Evolutionary conservation across 2,329 filamentous ascomycete species (phyloP), one percentile per base, ranked within the genome.

Genomic region (Fusarium tuaranense): DNA sequence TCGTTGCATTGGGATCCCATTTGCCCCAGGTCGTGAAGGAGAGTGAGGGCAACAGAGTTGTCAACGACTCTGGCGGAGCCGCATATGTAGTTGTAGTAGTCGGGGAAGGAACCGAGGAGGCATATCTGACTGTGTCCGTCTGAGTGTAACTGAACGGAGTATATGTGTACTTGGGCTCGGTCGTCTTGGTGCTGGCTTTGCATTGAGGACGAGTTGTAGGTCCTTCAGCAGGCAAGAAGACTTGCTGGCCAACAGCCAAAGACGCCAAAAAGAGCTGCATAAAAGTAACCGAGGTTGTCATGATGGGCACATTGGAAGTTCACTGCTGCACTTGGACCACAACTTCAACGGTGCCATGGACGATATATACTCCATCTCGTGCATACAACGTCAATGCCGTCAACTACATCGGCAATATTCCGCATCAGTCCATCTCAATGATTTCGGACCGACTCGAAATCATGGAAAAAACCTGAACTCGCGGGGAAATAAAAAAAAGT

Each of bases 21-120:
- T 79, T 81, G 6, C 81, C 81, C 81, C 80, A 82, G 2, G 80
- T 82, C 0, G 81, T 82, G 30, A 78, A 81, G 0, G 79, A 81
- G 14, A 81, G 62, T 4, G 77, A 78, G 2, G 80, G 73, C 0
- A 82, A 59, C 2, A 82, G 65, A 9, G 76, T 72, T 7, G 65
- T 67, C 16, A 82, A 73, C 3, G 77, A 76, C 53, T 78, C 78
- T 14, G 77, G 73, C 8, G 81, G 77, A 7, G 73, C 67, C 1
- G 80, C 81, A 53, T 80, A 82, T 14, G 80, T 81, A 9, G 75
- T 68, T 8, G 81, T 81, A 3, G 79, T 71, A 5, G 80, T 81
- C 5, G 80, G 80, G 3, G 80, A 70, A 5, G 79, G 76, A 6
- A 79, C 72, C 1, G 81, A 78, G 16, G 80, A 81, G 3, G 81